These are phyloP conservation scores for Cyberlindnera maritima DNA, from an alignment of 805 yeast species.

Conservation along the genomic window DNA sequence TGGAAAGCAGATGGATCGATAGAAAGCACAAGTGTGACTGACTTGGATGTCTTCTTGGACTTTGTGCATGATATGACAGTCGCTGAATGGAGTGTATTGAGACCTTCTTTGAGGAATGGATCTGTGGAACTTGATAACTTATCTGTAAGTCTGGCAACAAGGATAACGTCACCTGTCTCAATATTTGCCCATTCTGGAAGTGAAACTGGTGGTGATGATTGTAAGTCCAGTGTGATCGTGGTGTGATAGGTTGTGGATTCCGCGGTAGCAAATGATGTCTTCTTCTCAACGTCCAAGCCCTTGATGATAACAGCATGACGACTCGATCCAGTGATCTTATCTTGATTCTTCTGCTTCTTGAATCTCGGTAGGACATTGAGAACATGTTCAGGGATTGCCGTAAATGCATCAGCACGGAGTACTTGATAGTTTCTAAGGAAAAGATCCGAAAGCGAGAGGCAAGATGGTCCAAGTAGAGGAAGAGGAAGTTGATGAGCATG, in stretches of 20 bases:
- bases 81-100: conserved; percentile 5
- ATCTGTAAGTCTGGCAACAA: conserved; percentile 8
- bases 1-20: not conserved
- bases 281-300: not conserved
- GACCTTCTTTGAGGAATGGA: conserved; percentile 11
- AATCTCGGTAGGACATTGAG: conserved; percentile 14
- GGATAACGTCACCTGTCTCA: conserved; percentile 15
- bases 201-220: not conserved
- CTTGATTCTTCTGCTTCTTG: conserved; percentile 6
- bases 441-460: conserved; percentile 14
- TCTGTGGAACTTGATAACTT: conserved; percentile 8
- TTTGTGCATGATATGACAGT: not conserved
- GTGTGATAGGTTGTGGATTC: not conserved
- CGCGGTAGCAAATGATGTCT: not conserved
- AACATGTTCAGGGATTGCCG: conserved; percentile 12
- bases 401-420: conserved; percentile 2
- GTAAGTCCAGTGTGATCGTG: not conserved
- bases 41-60: not conserved
- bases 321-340: conserved; percentile 19
- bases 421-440: conserved; percentile 8
- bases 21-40: not conserved
- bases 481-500: not conserved
- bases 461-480: conserved; percentile 6
- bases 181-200: conserved; percentile 17
- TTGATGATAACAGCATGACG: conserved; percentile 14